phyloP scores from a whole-genome alignment of 2,329 filamentous ascomycete genomes.

The Neofusicoccum laricinum region DNA sequence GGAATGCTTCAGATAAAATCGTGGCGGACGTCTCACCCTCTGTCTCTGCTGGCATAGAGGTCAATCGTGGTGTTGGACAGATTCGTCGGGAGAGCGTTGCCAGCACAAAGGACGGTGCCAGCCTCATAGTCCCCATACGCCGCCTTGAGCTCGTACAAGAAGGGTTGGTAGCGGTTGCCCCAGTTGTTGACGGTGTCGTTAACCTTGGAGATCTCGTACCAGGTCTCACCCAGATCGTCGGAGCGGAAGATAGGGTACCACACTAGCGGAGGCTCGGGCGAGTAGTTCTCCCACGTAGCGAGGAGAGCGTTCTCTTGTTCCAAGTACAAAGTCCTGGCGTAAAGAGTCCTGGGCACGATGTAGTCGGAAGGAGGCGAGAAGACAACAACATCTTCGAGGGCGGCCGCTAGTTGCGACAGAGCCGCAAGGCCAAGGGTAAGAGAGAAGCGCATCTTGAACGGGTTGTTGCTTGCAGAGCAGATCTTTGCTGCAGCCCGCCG shows the following conservation, averaged over 20 bases:
- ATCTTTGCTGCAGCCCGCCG: background rate
- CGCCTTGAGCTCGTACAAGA: slow-evolving; percentile 62
- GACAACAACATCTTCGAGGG: slow-evolving; percentile 31
- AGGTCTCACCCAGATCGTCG: slow-evolving; percentile 50
- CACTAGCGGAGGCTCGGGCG: slow-evolving; percentile 38
- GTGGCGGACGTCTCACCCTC: slow-evolving; percentile 40
- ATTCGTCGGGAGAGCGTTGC: slow-evolving; percentile 58
- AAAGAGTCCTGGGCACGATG: slow-evolving; percentile 48
- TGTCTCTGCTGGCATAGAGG: slow-evolving; percentile 63
- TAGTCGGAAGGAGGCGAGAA: slow-evolving; percentile 46
- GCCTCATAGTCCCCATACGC: slow-evolving; percentile 56
- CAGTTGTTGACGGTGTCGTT: slow-evolving; percentile 62
- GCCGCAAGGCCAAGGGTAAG: background rate
- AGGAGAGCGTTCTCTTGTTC: slow-evolving; percentile 47
- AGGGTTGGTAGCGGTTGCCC: slow-evolving; percentile 68
- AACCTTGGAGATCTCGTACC: slow-evolving; percentile 62
- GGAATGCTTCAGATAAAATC: background rate
- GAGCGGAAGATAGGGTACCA: slow-evolving; percentile 49
- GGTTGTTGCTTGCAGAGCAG: background rate
- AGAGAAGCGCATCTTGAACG: slow-evolving; percentile 6
- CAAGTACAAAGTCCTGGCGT: slow-evolving; percentile 44
- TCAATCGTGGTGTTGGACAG: slow-evolving; percentile 65
- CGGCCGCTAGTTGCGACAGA: background rate
- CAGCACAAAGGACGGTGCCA: slow-evolving; percentile 63
- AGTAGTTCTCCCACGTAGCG: slow-evolving; percentile 56